Evolutionary conservation across 23 red algal species (phyloP), one percentile per base, ranked within the genome.

Genomic region (Cyanidiococcus yangmingshanensis): DNA sequence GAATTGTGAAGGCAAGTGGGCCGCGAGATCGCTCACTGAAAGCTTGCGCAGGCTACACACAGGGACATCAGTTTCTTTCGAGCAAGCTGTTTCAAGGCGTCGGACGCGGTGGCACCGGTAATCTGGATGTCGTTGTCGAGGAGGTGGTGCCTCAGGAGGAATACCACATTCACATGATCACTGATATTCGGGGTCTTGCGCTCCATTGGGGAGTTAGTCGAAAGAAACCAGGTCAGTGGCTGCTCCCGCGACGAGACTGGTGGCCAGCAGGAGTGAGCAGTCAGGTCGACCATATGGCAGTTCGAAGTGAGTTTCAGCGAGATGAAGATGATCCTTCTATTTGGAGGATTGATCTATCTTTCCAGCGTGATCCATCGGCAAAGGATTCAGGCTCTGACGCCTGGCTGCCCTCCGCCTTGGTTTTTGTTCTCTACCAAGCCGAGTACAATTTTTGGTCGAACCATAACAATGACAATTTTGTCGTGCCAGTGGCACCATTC

Each of bases 361-460:
- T 71, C 63, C 45, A 21, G 12, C 45, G 45, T 21, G 45, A 54
- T 15, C 21, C 45, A 7, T 7, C 7, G 21, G 32, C 3, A 7
- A 29, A 71, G 16, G 32, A 3, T 35, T 12, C n/a, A 25, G 27
- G 7, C 63, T 12, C 3, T 7, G 63, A 71, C 16, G 3, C 21
- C 7, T 35, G 63, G 63, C 7, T 35, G 63, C 63, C 63, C 3
- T 25, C 63, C 27, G 63, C 63, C 7, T 12, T 71, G 27, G 32
- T 35, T 27, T 71, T 71, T 71, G 63, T 71, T 25, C 32, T 71
- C 16, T 71, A 71, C 27, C n/a, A 71, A 35, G n/a, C n/a, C 7
- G 63, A 25, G n/a, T 71, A 25, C 63, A 71, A 71, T 71, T 71
- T 71, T 71, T 71, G 63, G 63, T 71, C 63, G n/a, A 71, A 71